These are phyloP conservation scores for Fallopia convolvulus DNA, from an alignment of 148 eudicot species.

Conservation along the genomic window DNA sequence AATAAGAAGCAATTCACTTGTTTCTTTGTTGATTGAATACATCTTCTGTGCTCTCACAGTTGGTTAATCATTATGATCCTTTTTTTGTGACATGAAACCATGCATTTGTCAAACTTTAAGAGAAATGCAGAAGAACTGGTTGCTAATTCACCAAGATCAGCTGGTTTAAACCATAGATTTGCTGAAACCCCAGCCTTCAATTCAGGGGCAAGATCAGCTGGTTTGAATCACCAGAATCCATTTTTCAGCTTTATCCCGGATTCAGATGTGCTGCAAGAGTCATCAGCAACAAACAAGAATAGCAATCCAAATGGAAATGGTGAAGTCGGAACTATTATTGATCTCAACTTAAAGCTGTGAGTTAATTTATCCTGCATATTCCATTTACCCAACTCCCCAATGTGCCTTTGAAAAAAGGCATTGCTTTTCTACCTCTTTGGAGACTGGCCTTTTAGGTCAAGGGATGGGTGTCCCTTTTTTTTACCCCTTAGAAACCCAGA, in stretches of 20 bases:
- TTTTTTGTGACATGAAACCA: not conserved
- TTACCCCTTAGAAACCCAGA: not conserved
- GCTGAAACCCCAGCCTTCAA: not conserved
- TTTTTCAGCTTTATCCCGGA: constrained; percentile 12
- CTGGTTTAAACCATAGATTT: not conserved
- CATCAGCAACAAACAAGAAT: not conserved
- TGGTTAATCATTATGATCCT: not conserved
- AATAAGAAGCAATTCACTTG: constrained; percentile 14
- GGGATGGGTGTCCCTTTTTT: not conserved
- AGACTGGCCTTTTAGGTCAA: not conserved
- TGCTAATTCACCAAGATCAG: not conserved
- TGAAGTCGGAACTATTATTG: constrained; percentile 23
- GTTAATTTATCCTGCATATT: not conserved
- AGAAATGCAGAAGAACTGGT: constrained; percentile 6
- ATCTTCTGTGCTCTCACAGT: not conserved
- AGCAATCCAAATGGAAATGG: not conserved
- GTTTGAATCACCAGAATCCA: not conserved
- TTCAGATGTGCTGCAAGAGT: not conserved
- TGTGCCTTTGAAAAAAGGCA: not conserved
- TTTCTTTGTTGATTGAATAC: not conserved
- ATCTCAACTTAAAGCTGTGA: constrained; percentile 26
- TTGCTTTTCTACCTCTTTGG: not conserved
- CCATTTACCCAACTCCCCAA: not conserved
- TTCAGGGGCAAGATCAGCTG: not conserved
- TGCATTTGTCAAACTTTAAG: constrained; percentile 5